Evolutionary conservation across 306 rosid species (phyloP), one percentile per base, ranked within the genome.

Genomic region (Vigna nakashimae): DNA sequence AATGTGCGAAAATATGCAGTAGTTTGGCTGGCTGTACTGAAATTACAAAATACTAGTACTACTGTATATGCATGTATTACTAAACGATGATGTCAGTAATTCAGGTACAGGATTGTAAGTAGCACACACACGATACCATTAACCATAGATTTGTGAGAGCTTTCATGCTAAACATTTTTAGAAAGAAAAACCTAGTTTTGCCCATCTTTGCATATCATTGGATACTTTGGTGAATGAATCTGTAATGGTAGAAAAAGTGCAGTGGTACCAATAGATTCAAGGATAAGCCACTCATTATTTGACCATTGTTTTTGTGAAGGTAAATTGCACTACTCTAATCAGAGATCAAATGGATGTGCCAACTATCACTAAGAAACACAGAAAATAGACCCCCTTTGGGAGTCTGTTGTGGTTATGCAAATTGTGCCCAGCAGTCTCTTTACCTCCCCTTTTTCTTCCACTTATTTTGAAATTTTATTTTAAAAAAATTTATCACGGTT

Each of bases 21-120:
- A 50, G 65, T 74, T 67, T 80, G 77, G 46, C 74, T 80, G 69
- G 65, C 69, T 60, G 50, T 75, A 49, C 46, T 79, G 75, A 75
- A 63, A 28, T 42, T 42, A 42, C 36, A 70, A 53, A 53, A 79
- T 38, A 63, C 18, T 69, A 69, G 69, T 38, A 63, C 26, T 52
- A 62, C 65, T 69, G 6, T 59, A 68, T 43, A 50, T 58, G 71
- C 40, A 69, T 74, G 74, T 55, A 74, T 18, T 46, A 46, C 26
- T 51, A 66, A 22, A 63, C 45, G 56, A 46, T 64, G 55, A n/a
- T 84, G 67, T 43, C 34, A 28, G 18, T 63, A 62, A 42, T 62
- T 60, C 6, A 49, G 67, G 73, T 69, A 43, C 42, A 71, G 60
- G 79, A 71, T 65, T 80, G 36, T 67, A 67, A 56, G 79, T 70